phyloP scores from a whole-genome alignment of 306 rosid genomes.

The Vicia sativa region DNA sequence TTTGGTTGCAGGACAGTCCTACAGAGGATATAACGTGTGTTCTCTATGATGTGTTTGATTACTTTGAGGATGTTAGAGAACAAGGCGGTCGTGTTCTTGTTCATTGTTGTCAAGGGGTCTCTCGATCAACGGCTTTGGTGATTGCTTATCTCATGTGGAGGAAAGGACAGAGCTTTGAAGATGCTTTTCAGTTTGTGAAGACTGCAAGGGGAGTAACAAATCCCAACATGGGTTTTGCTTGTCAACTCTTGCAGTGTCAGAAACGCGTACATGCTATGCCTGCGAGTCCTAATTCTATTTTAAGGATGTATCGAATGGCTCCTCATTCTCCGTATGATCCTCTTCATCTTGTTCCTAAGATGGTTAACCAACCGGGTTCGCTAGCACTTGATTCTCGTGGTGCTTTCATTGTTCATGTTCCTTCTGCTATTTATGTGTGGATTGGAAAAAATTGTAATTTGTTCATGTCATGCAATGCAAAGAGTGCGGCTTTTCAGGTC shows the following conservation, averaged over 20 bases:
- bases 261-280: constrained; percentile 89
- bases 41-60: constrained; percentile 92
- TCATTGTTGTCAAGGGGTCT: constrained; percentile 92
- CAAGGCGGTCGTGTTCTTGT: constrained; percentile 89
- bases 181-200: constrained; percentile 88
- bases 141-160: constrained; percentile 99
- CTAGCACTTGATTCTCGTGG: constrained; percentile 94
- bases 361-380: constrained; percentile 55
- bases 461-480: constrained; percentile 62
- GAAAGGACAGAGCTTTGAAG: constrained; percentile 85
- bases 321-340: constrained; percentile 94
- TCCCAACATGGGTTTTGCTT: constrained; percentile 92
- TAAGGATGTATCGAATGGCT: constrained; percentile 90
- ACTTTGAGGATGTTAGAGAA: constrained; percentile 88
- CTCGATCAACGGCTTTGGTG: constrained; percentile 79
- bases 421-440: constrained; percentile 87
- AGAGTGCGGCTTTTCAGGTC: constrained; percentile 74
- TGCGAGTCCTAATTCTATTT: constrained; percentile 77
- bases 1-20: constrained; percentile 89
- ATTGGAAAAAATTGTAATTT: constrained; percentile 57
- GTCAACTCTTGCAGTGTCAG: constrained; percentile 94
- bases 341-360: constrained; percentile 90
- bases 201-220: constrained; percentile 90
- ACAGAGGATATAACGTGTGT: constrained; percentile 88
- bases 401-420: constrained; percentile 80